phyloP scores from a whole-genome alignment of 306 rosid species.

The Echinosophora koreensis region DNA sequence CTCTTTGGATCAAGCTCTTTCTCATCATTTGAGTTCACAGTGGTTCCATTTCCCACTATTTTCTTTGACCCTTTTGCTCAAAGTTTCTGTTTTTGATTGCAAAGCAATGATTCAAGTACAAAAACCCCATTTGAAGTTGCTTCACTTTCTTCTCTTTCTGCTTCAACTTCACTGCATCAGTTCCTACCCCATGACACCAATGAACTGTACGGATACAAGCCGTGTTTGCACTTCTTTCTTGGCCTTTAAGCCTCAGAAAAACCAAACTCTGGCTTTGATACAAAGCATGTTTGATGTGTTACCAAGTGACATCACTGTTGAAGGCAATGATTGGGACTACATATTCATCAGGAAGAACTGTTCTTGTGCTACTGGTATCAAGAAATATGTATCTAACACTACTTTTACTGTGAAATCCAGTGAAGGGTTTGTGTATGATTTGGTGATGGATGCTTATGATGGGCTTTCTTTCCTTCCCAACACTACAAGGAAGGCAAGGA shows the following conservation, averaged over 20 bases:
- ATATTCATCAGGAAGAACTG: constrained; percentile 84
- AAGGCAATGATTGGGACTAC: constrained; percentile 70
- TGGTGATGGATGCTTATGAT: constrained; percentile 78
- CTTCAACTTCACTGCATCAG: constrained; percentile 47
- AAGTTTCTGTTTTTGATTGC: not conserved
- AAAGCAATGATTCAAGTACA: constrained; percentile 56
- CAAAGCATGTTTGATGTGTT: constrained; percentile 93
- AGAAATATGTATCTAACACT: constrained; percentile 72
- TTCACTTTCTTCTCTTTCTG: constrained; percentile 46
- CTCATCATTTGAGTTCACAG: constrained; percentile 7
- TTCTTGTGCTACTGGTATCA: constrained; percentile 71
- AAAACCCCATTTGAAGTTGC: constrained; percentile 43
- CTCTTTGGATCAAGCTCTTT: constrained; percentile 39
- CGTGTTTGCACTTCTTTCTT: constrained; percentile 88
- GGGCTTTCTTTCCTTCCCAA: constrained; percentile 76
- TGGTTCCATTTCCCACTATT: constrained; percentile 15
- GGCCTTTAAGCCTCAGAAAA: constrained; percentile 71
- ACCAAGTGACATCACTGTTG: constrained; percentile 77
- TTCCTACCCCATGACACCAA: constrained; percentile 57
- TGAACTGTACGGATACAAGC: constrained; percentile 80
- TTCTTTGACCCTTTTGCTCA: constrained; percentile 44
- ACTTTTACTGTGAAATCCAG: constrained; percentile 84
- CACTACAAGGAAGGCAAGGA: constrained; percentile 64
- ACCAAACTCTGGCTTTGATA: constrained; percentile 68
- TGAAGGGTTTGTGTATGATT: constrained; percentile 66